Evolutionary conservation across 371 early-diverging fungal genomes (phyloP), one percentile per base, ranked within the genome.

Genomic region (Smittium culicis): DNA sequence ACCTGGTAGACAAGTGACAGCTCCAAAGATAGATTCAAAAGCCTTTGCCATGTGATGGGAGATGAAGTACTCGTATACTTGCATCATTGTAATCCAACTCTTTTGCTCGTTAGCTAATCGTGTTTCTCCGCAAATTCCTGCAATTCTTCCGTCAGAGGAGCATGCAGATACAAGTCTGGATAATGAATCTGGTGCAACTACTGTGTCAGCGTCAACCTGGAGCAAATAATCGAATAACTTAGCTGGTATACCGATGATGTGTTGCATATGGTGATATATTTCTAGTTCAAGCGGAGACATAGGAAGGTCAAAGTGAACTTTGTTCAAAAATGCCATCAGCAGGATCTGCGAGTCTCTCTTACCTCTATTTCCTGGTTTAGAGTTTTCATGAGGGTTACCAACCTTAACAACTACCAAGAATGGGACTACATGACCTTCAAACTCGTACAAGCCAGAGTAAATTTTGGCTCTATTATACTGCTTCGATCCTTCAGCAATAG

Each of bases 261-360:
- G 84, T 79, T 89, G 88, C 77, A 96, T 89, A 72, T 93, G 94
- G 69, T 88, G 88, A 78, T 90, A 95, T 71, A 94, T 87, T 73
- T 93, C 94, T 57, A 88, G 82, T 72, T 95, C 95, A 66, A 94
- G 79, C 30, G 93, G 91, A 3, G 88, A 83, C 88, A 94, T 87
- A 67, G 90, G 83, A 57, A 82, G 74, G 69, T 93, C 88, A 79
- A 92, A 95, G 73, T 99, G 96, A 16, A 99, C 91, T 74, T 92
- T 91, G 79, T 90, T 90, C 73, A 99, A 87, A 82, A 98, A 99
- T 57, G 88, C 83, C 99, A 99, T 99, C 72, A 92, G 87, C 55
- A 99, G 89, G 78, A 99, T 87, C 80, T 99, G 99, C 35, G 96
- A 95, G 82, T 99, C 99, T 73, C 99, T 89, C 83, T 99, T 99